Percentiles rank a stretch among this genome's conserved stretches.
phyloP scores from a whole-genome alignment of 768 basidiomycete species.

The Tricholoma flavovirens region DNA sequence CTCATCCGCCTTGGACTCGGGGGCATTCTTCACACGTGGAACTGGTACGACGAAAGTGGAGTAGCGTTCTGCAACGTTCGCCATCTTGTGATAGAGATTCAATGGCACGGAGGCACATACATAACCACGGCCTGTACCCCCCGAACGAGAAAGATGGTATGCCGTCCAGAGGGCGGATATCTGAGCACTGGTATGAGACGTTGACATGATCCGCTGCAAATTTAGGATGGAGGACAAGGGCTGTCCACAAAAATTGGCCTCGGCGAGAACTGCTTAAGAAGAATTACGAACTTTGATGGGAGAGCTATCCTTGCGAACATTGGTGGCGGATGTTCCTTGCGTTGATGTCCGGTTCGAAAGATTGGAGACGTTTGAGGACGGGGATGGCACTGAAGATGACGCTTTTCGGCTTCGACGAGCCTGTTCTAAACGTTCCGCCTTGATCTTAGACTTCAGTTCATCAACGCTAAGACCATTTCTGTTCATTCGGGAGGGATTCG shows the following conservation, averaged over 20 bases:
- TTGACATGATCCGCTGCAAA: conserved; percentile 56
- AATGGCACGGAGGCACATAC: conserved; percentile 80
- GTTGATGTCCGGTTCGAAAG: conserved; percentile 6
- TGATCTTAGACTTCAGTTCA: conserved; percentile 29
- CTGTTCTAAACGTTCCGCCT: conserved; percentile 27
- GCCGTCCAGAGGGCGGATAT: conserved; percentile 83
- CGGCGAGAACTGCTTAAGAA: background rate
- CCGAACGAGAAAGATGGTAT: conserved; percentile 78
- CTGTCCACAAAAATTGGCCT: conserved; percentile 33
- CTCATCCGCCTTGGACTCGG: conserved; percentile 15
- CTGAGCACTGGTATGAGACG: conserved; percentile 66
- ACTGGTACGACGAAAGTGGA: conserved; percentile 81
- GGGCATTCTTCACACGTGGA: conserved; percentile 39
- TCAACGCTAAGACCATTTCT: conserved; percentile 41
- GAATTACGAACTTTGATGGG: conserved; percentile 52
- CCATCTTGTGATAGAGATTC: conserved; percentile 68
- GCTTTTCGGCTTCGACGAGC: conserved; percentile 16
- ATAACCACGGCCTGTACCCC: conserved; percentile 77
- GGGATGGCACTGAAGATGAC: conserved; percentile 4
- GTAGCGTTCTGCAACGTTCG: conserved; percentile 54
- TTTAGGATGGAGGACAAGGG: conserved; percentile 80
- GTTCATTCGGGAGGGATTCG: background rate
- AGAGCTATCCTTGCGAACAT: conserved; percentile 53
- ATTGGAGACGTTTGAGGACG: conserved; percentile 7
- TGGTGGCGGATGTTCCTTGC: conserved; percentile 5